Base-by-base conservation (phyloP, 148 eudicot species). In the Oxyria digyna region DNA sequence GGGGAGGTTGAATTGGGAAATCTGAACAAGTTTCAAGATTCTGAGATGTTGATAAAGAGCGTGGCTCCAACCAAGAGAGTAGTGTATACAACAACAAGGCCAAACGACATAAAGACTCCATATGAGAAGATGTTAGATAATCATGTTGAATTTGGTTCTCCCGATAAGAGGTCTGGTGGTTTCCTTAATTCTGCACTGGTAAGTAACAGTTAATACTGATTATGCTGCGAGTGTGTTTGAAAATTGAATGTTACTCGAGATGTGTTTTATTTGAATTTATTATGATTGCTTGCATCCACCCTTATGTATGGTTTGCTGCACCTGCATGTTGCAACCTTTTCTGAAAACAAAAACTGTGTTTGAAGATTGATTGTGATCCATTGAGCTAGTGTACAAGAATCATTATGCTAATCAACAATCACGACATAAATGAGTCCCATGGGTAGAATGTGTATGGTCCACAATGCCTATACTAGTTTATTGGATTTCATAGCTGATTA, bases 51-150 rank as follows among this genome's bases (percentile, higher is more conserved):
- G 83, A 74, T 92, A 68, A 77, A 72, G 64, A 84, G 77, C 63
- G 87, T 86, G 35, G 70, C 75, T 12, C 94, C 91, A 0, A 85
- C 85, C 9, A 87, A 84, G 82, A 83, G 89, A 74, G 62, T 91
- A 20, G 85, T 91, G 31, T 91, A 88, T 71, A 81, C 86, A 8
- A 91, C 94, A 0, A 85, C 87, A 26, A 81, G 97, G 64, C 97
- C 97, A 0, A 77, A 62, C 73, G 97, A 91, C 73, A 86, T 91
- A 15, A 91, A 86, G 84, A 78, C 97, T 7, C 97, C 97, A 3
- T 91, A 91, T 75, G 94, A 91, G 85, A 91, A 84, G 76, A 91
- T 91, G 97, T 68, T 91, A 21, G 94, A 91, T 49, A 87, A 88
- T 74, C 77, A 78, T 64, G 97, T 91, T 7, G 91, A 87, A 80